These are phyloP conservation scores for Laburnicola sp. DNA, from an alignment of 2,329 filamentous ascomycete genomes.

Conservation along the genomic window DNA sequence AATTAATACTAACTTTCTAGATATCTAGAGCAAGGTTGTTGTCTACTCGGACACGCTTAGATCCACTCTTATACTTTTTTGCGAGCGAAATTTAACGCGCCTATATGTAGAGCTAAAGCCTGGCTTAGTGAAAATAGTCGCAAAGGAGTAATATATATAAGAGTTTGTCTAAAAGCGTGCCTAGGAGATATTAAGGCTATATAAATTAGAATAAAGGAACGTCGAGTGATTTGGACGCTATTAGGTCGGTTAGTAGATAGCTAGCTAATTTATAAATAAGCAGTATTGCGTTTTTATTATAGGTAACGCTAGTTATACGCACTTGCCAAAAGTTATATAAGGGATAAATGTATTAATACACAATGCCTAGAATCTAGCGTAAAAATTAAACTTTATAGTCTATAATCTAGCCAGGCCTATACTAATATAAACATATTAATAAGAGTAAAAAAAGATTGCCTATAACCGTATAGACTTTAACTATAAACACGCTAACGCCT, in stretches of 20 bases:
- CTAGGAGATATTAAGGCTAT: constrained; percentile 51
- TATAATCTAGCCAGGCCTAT: constrained; percentile 45
- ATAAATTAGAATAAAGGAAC: constrained; percentile 49
- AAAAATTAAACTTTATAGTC: constrained; percentile 49
- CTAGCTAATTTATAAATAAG: constrained; percentile 50
- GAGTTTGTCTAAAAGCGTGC: constrained; percentile 73
- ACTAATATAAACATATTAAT: constrained; percentile 47
- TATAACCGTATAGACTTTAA: constrained; percentile 51
- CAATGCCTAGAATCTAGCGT: constrained; percentile 50
- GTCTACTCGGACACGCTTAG: constrained; percentile 68
- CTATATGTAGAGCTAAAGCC: constrained; percentile 55
- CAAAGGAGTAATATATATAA: constrained; percentile 52
- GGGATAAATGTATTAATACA: constrained; percentile 53
- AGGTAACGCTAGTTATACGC: constrained; percentile 51
- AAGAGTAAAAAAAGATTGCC: constrained; percentile 49
- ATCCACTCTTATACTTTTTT: constrained; percentile 72
- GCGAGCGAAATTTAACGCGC: constrained; percentile 72
- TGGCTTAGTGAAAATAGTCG: constrained; percentile 35
- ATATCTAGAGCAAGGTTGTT: constrained; percentile 74
- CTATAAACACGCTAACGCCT: constrained; percentile 54
- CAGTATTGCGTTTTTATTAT: constrained; percentile 52
- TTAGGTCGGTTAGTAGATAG: constrained; percentile 54
- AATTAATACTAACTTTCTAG: constrained; percentile 71
- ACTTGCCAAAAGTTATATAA: constrained; percentile 49
- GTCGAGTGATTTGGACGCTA: constrained; percentile 58